Evolutionary conservation across 2,329 filamentous ascomycete species (phyloP).

Genomic region (Drechslerella dactyloides): DNA sequence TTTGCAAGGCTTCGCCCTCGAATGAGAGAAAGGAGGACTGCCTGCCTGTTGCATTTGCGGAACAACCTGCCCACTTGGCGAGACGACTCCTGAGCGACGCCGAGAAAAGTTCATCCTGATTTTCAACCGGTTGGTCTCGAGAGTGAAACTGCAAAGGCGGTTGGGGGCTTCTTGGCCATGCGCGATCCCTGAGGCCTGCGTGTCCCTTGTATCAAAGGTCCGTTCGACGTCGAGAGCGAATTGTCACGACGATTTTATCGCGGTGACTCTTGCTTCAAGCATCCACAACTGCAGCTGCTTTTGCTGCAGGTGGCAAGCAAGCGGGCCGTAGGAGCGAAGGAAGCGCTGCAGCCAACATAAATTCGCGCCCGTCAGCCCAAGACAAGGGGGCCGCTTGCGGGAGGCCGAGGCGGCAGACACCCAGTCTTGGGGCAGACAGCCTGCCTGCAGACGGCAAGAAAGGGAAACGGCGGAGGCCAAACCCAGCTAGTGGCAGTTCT

Average conservation of each 20-base stretch:
- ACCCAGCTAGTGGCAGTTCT: background rate
- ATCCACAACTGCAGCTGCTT: background rate
- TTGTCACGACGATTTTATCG: background rate
- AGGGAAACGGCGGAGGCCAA: background rate
- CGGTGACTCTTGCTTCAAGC: background rate
- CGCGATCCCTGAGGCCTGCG: conserved; percentile 2
- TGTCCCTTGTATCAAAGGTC: background rate
- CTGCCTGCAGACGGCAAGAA: conserved; percentile 2
- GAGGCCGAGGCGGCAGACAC: conserved; percentile 38
- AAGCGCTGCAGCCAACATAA: background rate
- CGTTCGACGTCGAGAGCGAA: background rate
- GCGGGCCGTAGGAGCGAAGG: background rate
- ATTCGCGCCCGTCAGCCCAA: conserved; percentile 12
- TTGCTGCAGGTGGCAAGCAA: no score
- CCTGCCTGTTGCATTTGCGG: no score
- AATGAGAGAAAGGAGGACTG: no score
- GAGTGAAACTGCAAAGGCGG: background rate
- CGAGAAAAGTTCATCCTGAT: background rate
- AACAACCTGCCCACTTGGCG: background rate
- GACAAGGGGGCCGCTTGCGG: conserved; percentile 49
- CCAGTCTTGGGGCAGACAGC: no score
- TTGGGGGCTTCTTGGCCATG: conserved; percentile 1
- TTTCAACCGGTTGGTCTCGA: background rate
- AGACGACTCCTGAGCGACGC: background rate
- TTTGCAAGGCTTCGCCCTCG: no score